phyloP scores from a whole-genome alignment of 202 grass and related monocot genomes.

The Schoenoplectus tabernaemontani region DNA sequence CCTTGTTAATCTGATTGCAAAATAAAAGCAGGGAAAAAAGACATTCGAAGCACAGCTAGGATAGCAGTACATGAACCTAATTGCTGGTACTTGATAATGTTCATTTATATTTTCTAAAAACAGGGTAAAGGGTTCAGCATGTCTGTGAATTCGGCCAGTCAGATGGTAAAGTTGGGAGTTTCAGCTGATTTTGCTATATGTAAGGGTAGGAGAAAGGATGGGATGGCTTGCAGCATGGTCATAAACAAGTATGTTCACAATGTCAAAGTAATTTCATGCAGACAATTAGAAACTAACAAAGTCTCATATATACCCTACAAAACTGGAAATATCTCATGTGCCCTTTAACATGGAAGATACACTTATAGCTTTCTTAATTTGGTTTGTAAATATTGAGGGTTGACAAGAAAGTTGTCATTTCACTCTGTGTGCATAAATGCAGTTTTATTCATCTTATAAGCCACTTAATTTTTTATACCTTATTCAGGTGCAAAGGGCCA shows the following conservation, averaged over 20 bases:
- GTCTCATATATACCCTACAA: no score
- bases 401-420: neutral
- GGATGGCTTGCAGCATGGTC: slow-evolving; percentile 70
- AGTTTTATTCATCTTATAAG: neutral
- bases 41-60: neutral
- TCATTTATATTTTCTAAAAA: slow-evolving; percentile 11
- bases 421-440: neutral
- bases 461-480: no score
- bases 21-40: neutral
- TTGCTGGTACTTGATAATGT: neutral
- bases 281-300: no score
- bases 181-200: slow-evolving; percentile 67
- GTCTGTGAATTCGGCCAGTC: slow-evolving; percentile 54
- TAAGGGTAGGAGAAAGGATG: slow-evolving; percentile 94
- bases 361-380: neutral
- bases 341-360: neutral
- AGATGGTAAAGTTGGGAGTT: slow-evolving; percentile 75
- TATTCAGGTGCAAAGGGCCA: slow-evolving; percentile 52
- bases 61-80: neutral
- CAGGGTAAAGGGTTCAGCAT: slow-evolving; percentile 75
- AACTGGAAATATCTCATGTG: neutral
- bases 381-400: neutral
- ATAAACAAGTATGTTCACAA: slow-evolving; percentile 63
- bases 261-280: neutral
- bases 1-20: neutral